A percentile compares a stretch with the other conserved stretches of the same genome.
Conservation (phyloP, 179 eudicot species). For the Camellia oleifera region DNA sequence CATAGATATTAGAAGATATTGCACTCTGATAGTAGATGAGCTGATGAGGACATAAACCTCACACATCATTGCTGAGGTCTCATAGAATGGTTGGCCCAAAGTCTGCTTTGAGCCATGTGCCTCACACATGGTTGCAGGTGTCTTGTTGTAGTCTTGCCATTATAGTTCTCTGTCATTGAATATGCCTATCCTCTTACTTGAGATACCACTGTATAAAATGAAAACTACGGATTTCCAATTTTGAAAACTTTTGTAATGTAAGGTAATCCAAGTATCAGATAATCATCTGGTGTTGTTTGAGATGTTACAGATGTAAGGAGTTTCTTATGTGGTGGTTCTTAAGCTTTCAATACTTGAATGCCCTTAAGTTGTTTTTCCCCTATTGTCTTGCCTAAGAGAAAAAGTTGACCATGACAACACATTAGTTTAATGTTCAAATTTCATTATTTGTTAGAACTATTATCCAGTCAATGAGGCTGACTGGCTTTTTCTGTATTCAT, state of each 20-base stretch:
- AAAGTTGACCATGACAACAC: too few relatives aligned
- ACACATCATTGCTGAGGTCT: not conserved
- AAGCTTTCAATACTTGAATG: not conserved
- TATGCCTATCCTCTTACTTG: not conserved
- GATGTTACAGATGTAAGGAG: not conserved
- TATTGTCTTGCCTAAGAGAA: not conserved
- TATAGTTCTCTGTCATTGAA: not conserved
- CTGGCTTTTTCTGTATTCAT: not conserved
- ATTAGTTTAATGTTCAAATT: not conserved
- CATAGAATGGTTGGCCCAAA: not conserved
- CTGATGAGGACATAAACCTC: not conserved
- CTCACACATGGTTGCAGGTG: not conserved
- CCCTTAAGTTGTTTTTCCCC: not conserved
- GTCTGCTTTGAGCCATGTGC: not conserved
- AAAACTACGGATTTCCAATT: not conserved
- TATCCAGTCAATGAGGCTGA: not conserved
- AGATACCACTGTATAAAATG: not conserved
- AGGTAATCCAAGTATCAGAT: not conserved
- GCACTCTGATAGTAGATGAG: not conserved
- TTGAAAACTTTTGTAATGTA: not conserved
- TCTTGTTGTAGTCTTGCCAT: not conserved
- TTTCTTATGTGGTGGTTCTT: not conserved
- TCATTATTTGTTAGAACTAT: not conserved
- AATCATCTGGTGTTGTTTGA: constrained; percentile 4
- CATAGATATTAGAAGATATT: not conserved